These are phyloP conservation scores for Phytopythium aichiense DNA, from an alignment of 352 stramenopile genomes.

Conservation along the genomic window DNA sequence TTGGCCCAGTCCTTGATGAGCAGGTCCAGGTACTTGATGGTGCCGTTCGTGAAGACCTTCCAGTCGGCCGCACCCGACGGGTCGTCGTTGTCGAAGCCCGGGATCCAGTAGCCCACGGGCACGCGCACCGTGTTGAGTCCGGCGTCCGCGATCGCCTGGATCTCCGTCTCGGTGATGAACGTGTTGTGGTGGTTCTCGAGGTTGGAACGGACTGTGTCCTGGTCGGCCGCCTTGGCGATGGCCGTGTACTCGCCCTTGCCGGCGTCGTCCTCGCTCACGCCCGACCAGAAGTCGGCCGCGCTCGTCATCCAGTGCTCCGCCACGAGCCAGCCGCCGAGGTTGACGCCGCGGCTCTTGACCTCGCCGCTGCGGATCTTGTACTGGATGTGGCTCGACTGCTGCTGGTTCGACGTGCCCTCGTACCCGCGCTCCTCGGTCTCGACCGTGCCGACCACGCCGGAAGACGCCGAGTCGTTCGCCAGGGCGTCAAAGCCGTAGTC, in stretches of 20 bases:
- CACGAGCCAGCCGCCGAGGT: conserved; percentile 82
- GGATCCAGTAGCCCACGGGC: conserved; percentile 78
- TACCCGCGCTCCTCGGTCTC: conserved; percentile 7
- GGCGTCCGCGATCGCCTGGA: conserved; percentile 46
- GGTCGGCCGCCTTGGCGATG: conserved; percentile 41
- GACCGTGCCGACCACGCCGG: not conserved
- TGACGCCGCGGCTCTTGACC: conserved; percentile 57
- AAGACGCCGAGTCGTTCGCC: conserved; percentile 2
- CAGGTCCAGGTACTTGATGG: conserved; percentile 22
- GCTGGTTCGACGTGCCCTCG: not conserved
- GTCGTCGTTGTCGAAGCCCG: conserved; percentile 61
- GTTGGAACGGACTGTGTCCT: conserved; percentile 28
- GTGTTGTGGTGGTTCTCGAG: conserved; percentile 47
- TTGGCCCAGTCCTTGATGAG: conserved; percentile 34
- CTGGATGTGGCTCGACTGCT: conserved; percentile 22
- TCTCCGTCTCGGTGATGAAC: conserved; percentile 72
- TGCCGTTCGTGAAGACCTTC: conserved; percentile 25
- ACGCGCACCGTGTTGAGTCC: conserved; percentile 83
- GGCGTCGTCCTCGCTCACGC: conserved; percentile 28
- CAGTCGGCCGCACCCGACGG: conserved; percentile 33
- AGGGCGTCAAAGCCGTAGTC: conserved; percentile 1
- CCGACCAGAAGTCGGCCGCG: conserved; percentile 48
- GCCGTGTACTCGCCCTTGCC: conserved; percentile 60
- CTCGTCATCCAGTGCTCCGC: conserved; percentile 80
- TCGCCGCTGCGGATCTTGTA: conserved; percentile 25